Evolutionary conservation across 345 rosid genomes (phyloP), one percentile per base, ranked within the genome.

Genomic region (Toxicodendron radicans): DNA sequence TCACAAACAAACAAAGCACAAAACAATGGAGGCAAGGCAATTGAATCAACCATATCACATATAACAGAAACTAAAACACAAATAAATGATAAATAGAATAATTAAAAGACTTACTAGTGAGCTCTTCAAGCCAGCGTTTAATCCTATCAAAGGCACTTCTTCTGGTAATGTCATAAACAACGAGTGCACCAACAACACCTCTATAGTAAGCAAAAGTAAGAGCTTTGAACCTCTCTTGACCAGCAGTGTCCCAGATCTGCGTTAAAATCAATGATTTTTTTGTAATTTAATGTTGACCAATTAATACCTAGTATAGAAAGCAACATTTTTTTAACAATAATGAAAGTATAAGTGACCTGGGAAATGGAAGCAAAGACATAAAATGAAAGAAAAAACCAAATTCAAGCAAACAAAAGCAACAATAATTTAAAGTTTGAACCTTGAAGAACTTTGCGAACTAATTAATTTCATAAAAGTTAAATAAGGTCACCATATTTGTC

Each of bases 201-300:
- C 97, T 87, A 71, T 94, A 94, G 72, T 94, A 94, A 72, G 98
- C 94, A 68, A 97, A 92, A 72, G 97, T 94, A 65, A 94, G 97
- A 3, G 97, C 98, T 38, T 93, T 80, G 75, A 92, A 94, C 78
- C 97, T 87, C 79, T 94, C 98, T 79, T 94, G 98, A 20, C 98
- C 97, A 46, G 97, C 98, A 54, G 98, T 92, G 65, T 94, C 97
- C 97, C 98, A 92, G 90, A 94, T 92, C 96, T 92, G 97, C 41
- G 97, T 93, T 27, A 27, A 27, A 27, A 2, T 27, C 30, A 27
- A 27, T 27, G 30, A 27, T 0, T 1, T 27, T 27, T 27, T 27
- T 2, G 30, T 27, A 27, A 27, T 27, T 27, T 27, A 27, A 27
- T 27, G 30, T 2, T 0, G 30, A 27, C 30, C 2, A 27, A 27